Conservation (phyloP, 495 filamentous ascomycete species). For the Terfezia boudieri region DNA sequence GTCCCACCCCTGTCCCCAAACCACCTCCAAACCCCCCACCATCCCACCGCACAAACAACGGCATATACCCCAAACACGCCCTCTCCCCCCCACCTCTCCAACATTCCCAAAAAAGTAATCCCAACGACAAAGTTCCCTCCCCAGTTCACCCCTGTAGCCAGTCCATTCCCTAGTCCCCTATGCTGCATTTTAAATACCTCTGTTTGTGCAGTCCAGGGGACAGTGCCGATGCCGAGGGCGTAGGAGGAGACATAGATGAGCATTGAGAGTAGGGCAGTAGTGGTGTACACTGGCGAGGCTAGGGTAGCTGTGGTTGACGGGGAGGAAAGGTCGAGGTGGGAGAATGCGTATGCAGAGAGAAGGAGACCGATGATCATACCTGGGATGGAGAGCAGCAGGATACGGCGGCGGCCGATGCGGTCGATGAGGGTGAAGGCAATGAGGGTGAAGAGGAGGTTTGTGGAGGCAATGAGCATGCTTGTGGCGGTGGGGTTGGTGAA, state of each 20-base stretch:
- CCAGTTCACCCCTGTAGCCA: constrained; percentile 85
- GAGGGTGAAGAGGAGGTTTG: constrained; percentile 65
- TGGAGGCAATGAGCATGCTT: constrained; percentile 56
- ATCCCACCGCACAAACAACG: constrained; percentile 41
- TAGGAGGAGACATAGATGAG: constrained; percentile 70
- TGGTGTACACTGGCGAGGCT: constrained; percentile 19
- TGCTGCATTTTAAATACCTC: constrained; percentile 76
- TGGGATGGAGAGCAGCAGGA: constrained; percentile 64
- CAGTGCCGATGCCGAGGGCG: constrained; percentile 70
- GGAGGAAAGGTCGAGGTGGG: constrained; percentile 26
- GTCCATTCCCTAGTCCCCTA: constrained; percentile 53
- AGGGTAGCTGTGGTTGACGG: constrained; percentile 2
- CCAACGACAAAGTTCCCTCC: constrained; percentile 70
- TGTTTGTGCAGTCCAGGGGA: constrained; percentile 71
- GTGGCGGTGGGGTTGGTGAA: constrained; percentile 65
- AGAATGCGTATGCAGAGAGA: constrained; percentile 43
- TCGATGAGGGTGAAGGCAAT: constrained; percentile 61
- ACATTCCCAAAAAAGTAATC: constrained; percentile 65
- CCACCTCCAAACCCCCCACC: constrained; percentile 40
- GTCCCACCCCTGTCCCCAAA: constrained; percentile 75
- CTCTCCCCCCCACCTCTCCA: constrained; percentile 51
- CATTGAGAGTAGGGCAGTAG: constrained; percentile 44
- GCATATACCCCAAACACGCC: constrained; percentile 65
- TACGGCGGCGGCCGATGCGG: constrained; percentile 53
- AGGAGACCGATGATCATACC: constrained; percentile 57